A percentile compares a stretch with the other conserved stretches of the same genome.
These are phyloP conservation scores for Rubia yunnanensis DNA, from an alignment of 257 asterid species.

Conservation along the genomic window DNA sequence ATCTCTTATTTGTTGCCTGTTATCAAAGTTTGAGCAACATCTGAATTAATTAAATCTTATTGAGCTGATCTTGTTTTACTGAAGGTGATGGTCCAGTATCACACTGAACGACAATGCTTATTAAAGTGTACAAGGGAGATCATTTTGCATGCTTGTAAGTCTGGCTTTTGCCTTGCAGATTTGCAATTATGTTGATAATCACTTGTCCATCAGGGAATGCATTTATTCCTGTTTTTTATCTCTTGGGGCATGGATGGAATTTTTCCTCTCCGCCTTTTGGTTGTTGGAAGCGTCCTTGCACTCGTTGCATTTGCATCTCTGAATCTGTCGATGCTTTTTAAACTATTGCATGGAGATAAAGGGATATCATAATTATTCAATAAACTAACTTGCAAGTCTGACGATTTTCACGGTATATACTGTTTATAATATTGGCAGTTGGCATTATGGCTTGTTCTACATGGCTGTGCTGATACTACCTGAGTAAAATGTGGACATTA, in stretches of 20 bases:
- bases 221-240: not conserved
- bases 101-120: slow-evolving; percentile 75
- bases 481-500: not conserved
- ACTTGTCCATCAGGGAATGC: not conserved
- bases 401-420: not conserved
- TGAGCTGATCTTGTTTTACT: slow-evolving; percentile 4
- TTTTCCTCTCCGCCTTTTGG: not conserved
- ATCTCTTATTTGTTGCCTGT: not conserved
- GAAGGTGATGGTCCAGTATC: slow-evolving; percentile 76
- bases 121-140: slow-evolving; percentile 87
- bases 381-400: not conserved
- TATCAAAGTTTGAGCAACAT: not conserved
- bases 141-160: slow-evolving; percentile 72
- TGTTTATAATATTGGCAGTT: not conserved
- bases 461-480: not conserved
- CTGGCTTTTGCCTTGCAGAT: slow-evolving; percentile 15
- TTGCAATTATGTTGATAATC: not conserved
- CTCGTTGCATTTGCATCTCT: not conserved
- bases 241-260: not conserved
- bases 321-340: not conserved
- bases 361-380: not conserved
- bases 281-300: not conserved
- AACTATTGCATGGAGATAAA: not conserved
- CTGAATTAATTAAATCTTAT: not conserved
- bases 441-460: not conserved